These are phyloP conservation scores for Aspergillus spinulosporus DNA, from an alignment of 2,329 filamentous ascomycete genomes.

Conservation along the genomic window DNA sequence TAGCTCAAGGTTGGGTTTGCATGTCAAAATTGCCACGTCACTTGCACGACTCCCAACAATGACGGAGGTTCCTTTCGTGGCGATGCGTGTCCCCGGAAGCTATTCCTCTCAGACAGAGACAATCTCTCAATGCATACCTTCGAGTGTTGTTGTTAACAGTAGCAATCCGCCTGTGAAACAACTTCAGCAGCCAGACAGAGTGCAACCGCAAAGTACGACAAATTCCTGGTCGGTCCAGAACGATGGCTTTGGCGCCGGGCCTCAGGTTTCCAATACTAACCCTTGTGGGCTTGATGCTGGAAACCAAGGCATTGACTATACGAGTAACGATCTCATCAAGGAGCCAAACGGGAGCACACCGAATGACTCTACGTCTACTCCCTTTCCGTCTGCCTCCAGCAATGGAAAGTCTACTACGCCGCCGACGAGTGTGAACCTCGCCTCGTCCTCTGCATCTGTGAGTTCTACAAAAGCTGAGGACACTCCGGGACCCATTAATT, in stretches of 20 bases:
- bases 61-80: constrained; percentile 27
- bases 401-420: constrained; percentile 31
- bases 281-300: constrained; percentile 16
- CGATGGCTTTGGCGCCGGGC: constrained; percentile 4
- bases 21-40: neutral
- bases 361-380: constrained; percentile 30
- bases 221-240: constrained; percentile 1
- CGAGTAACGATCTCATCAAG: constrained; percentile 20
- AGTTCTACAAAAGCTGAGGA: constrained; percentile 24
- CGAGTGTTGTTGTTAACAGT: constrained; percentile 8
- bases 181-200: constrained; percentile 13
- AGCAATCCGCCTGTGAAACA: constrained; percentile 22
- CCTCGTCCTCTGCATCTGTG: constrained; percentile 18
- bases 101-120: constrained; percentile 7
- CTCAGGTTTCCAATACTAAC: constrained; percentile 1
- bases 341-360: constrained; percentile 27
- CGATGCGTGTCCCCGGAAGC: neutral
- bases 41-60: constrained; percentile 1
- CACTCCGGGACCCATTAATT: constrained; percentile 46
- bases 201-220: neutral
- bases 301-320: constrained; percentile 19
- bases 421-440: constrained; percentile 19
- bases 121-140: constrained; percentile 20
- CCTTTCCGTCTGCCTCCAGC: constrained; percentile 26
- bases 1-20: neutral